Conservation (phyloP, 441 rosid genomes). For the Gossypium trilobum region DNA sequence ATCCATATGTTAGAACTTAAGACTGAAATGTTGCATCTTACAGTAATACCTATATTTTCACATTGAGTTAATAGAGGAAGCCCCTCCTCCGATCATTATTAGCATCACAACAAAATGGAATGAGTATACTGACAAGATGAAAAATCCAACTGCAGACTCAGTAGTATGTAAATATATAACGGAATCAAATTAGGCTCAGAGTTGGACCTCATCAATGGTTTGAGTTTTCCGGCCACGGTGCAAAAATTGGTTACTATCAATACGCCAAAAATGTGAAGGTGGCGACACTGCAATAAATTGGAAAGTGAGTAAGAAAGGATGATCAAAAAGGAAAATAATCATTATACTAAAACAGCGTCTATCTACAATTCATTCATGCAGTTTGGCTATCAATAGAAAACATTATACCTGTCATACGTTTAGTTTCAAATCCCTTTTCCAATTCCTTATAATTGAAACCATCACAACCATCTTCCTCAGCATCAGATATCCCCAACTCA, state of each 20-base stretch:
- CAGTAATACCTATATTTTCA: neutral
- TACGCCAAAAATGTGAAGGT: conserved; percentile 54
- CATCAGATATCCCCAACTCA: conserved; percentile 83
- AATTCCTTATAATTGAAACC: conserved; percentile 38
- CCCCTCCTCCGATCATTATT: neutral
- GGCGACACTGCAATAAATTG: conserved; percentile 37
- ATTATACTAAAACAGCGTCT: neutral
- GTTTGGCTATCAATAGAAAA: conserved; percentile 14
- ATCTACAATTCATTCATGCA: conserved; percentile 16
- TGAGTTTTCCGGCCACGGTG: conserved; percentile 77
- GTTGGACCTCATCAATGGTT: conserved; percentile 80
- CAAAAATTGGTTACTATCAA: conserved; percentile 67
- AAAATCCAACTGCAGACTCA: neutral
- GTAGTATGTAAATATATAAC: conserved; percentile 1
- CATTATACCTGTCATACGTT: conserved; percentile 38
- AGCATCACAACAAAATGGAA: neutral
- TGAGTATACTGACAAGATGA: neutral
- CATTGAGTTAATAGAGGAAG: neutral
- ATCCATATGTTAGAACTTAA: neutral
- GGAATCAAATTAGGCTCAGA: conserved; percentile 22
- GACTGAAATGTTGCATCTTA: neutral
- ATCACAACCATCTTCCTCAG: conserved; percentile 72
- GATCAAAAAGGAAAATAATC: neutral
- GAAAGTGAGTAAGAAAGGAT: conserved; percentile 16
- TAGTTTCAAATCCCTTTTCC: conserved; percentile 45